Evolutionary conservation across 148 eudicot genomes (phyloP).

Genomic region (Drosera capensis): DNA sequence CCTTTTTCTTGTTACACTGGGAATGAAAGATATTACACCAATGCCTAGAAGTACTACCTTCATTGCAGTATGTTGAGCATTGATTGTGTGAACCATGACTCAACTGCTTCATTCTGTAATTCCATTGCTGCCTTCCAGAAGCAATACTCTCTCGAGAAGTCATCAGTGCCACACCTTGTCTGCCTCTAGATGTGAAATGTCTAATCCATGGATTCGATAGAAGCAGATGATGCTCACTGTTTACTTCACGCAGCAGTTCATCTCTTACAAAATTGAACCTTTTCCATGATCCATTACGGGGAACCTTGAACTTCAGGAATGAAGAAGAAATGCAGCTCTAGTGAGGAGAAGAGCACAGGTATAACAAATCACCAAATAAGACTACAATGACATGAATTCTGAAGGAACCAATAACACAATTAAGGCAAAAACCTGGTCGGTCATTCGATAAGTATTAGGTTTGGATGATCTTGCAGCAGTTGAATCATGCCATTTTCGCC

Average conservation of each 20-base stretch:
- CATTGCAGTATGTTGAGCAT: slow-evolving; percentile 22
- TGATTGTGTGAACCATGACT: slow-evolving; percentile 11
- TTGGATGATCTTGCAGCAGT: slow-evolving; percentile 17
- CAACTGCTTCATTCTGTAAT: slow-evolving; percentile 7
- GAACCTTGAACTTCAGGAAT: slow-evolving; percentile 39
- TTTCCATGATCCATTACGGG: slow-evolving; percentile 44
- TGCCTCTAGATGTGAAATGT: slow-evolving; percentile 28
- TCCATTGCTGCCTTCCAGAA: slow-evolving; percentile 8
- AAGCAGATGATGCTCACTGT: slow-evolving; percentile 14
- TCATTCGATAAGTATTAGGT: slow-evolving; percentile 8
- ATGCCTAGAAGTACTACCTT: slow-evolving; percentile 22
- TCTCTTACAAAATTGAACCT: slow-evolving; percentile 21
- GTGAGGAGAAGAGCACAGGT: slow-evolving; percentile 4
- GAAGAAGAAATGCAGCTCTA: not conserved
- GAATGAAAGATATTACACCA: not conserved
- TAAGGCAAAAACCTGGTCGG: slow-evolving; percentile 35
- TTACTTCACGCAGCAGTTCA: slow-evolving; percentile 17
- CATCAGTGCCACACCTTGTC: slow-evolving; percentile 8
- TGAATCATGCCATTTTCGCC: slow-evolving; percentile 14
- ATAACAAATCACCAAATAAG: slow-evolving; percentile 1
- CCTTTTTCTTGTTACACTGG: too few species aligned
- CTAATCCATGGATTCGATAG: slow-evolving; percentile 46
- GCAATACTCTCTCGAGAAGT: slow-evolving; percentile 8
- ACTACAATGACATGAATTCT: not conserved
- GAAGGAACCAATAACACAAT: not conserved